Evolutionary conservation across 1,284 basidiomycete species (phyloP).

Genomic region (Stereum hirsutum): DNA sequence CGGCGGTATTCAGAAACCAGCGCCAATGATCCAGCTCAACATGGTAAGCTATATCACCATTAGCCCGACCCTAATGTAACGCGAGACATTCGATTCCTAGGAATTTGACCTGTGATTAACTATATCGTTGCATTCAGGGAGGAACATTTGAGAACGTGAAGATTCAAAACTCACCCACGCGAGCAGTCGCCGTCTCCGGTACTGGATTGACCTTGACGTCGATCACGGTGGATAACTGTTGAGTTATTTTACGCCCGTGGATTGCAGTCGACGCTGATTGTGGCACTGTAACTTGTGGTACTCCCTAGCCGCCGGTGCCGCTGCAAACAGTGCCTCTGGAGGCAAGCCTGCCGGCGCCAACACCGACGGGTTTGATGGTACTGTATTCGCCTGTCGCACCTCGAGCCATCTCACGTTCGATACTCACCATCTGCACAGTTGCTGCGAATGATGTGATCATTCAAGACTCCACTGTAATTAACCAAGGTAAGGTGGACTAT

Average conservation of each 20-base stretch:
- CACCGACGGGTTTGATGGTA: slow-evolving; percentile 52
- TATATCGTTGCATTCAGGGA: neutral
- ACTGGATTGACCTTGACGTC: slow-evolving; percentile 21
- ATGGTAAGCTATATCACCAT: neutral
- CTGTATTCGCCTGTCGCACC: no score
- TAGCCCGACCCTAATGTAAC: slow-evolving; percentile 20
- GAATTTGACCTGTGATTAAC: neutral
- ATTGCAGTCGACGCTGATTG: neutral
- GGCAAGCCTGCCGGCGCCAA: slow-evolving; percentile 27
- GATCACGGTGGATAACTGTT: slow-evolving; percentile 30
- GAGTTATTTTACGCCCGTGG: no score
- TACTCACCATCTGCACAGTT: neutral
- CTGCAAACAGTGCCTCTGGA: slow-evolving; percentile 34
- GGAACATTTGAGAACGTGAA: slow-evolving; percentile 20
- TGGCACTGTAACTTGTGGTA: neutral
- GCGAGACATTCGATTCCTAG: slow-evolving; percentile 17
- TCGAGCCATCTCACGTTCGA: slow-evolving; percentile 34
- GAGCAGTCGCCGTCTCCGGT: slow-evolving; percentile 25
- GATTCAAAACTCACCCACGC: slow-evolving; percentile 29
- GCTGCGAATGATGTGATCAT: slow-evolving; percentile 2
- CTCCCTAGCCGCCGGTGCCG: slow-evolving; percentile 21
- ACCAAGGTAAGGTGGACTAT: no score
- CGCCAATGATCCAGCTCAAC: slow-evolving; percentile 27
- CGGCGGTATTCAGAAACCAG: slow-evolving; percentile 28
- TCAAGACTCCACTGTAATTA: neutral